Conservation (phyloP, 1,284 basidiomycete species). For the Tetrapyrgos nigripes region DNA sequence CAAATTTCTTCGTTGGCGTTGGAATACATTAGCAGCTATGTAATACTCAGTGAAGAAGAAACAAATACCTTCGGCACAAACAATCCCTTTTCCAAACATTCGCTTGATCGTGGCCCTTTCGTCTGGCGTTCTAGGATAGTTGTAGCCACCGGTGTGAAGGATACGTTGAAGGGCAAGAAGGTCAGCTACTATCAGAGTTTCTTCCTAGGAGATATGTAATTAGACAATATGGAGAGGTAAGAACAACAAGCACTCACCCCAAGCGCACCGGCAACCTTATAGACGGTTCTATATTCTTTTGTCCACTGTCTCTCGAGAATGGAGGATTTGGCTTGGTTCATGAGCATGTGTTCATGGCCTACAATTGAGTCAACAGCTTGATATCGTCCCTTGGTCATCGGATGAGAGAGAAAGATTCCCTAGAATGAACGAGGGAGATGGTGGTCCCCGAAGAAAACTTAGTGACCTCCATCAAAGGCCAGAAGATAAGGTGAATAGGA, state of each 20-base stretch:
- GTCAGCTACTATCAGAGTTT: conserved; percentile 4
- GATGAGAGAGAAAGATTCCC: conserved; percentile 2
- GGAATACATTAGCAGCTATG: neutral
- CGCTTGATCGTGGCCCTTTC: neutral
- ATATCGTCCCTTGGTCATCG: too few relatives aligned
- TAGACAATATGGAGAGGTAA: neutral
- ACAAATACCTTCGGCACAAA: conserved; percentile 10
- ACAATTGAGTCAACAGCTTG: neutral
- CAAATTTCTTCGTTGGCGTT: conserved; percentile 9
- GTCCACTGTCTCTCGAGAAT: conserved; percentile 31
- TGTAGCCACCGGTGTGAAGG: conserved; percentile 7
- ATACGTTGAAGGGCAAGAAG: conserved; percentile 6
- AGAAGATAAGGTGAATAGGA: too few relatives aligned
- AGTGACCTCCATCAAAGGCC: too few relatives aligned
- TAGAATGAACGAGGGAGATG: conserved; percentile 9
- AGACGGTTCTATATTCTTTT: conserved; percentile 32
- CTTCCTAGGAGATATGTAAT: neutral
- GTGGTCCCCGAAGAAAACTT: conserved; percentile 12
- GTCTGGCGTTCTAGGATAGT: conserved; percentile 9
- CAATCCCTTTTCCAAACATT: conserved; percentile 2
- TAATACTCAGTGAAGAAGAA: too few relatives aligned
- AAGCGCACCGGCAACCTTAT: conserved; percentile 27
- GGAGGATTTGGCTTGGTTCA: conserved; percentile 34
- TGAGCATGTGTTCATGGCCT: conserved; percentile 28
- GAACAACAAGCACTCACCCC: conserved; percentile 23